Base-by-base conservation (phyloP, 495 filamentous ascomycete genomes). In the Geoglossum glabrum region DNA sequence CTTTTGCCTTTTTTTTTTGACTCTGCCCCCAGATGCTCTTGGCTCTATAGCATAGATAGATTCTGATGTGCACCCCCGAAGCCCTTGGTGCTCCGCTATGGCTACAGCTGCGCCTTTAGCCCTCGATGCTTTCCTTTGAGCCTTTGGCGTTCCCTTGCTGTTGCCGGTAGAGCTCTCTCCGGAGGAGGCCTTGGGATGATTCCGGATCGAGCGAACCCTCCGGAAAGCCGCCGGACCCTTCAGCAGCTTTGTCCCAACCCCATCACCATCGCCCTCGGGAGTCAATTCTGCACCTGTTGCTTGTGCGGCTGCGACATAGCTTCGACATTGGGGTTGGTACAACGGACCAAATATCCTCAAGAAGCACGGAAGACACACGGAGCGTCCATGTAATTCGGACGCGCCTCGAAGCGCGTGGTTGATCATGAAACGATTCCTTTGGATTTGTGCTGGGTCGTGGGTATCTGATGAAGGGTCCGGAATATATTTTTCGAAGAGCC, bases 341-440 rank as follows among this genome's bases (percentile, higher is more conserved):
- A 52, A n/a, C 15, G 17, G 2, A 13, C 25, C 23, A 13, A 11
- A 27, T 30, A 27, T 15, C 28, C 30, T 13, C 17, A 30, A 21
- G 49, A 52, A 21, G 19, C 49, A 52, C 3, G 49, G 19, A 52
- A 52, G 17, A 17, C 49, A 52, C 5, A 52, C 6, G 10, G 30
- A 28, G 7, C 49, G 49, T 13, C 25, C 21, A 19, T 52, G 13
- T 13, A 31, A 13, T 52, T 28, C 25, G 28, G 49, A 52, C 7
- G 49, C 49, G 17, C 23, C 49, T 52, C 49, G 49, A 27, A 28
- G 49, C 49, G 49, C 49, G 19, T 13, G 28, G 1, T 30, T 52
- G 49, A 52, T 27, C 49, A 52, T 52, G 25, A 26, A 52, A 52
- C n/a, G n/a, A n/a, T n/a, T n/a, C n/a, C n/a, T n/a, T n/a, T n/a